Evolutionary conservation across 805 yeast species (phyloP).

Genomic region (Wickerhamomyces rabaulensis): DNA sequence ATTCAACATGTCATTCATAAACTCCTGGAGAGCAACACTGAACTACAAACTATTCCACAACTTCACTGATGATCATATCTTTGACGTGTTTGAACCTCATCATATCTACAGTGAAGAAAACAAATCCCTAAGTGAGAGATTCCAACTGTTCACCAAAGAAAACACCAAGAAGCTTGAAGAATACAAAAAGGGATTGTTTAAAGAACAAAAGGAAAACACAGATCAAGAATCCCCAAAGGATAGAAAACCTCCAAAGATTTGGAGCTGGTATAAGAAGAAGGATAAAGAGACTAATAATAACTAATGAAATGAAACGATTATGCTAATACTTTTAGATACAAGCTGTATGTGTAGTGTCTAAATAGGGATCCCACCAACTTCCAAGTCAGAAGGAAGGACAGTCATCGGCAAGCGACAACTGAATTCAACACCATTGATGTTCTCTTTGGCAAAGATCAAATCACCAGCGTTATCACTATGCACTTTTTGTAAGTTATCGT

Average conservation of each 20-base stretch:
- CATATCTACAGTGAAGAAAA: constrained; percentile 17
- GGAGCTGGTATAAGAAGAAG: constrained; percentile 12
- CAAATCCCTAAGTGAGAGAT: constrained; percentile 15
- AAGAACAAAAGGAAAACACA: background rate
- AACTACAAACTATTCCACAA: constrained; percentile 50
- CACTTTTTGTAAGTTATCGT: constrained; percentile 7
- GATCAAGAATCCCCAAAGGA: background rate
- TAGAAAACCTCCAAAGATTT: constrained; percentile 4
- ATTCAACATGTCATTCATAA: constrained; percentile 42
- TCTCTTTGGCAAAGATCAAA: constrained; percentile 28
- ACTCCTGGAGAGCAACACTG: constrained; percentile 48
- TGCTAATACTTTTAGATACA: background rate
- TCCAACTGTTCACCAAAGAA: constrained; percentile 27
- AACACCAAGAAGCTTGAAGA: constrained; percentile 22
- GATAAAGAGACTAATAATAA: constrained; percentile 3
- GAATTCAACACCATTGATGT: constrained; percentile 35
- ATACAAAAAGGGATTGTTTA: constrained; percentile 10
- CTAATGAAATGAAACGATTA: background rate
- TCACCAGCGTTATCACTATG: constrained; percentile 34
- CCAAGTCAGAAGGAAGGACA: constrained; percentile 40
- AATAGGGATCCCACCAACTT: constrained; percentile 41
- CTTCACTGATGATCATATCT: constrained; percentile 64
- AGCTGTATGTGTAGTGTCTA: no score
- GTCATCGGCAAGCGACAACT: constrained; percentile 39
- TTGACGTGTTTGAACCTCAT: constrained; percentile 52